phyloP scores from a whole-genome alignment of 768 basidiomycete genomes.

The Boletus vermiculosoides region DNA sequence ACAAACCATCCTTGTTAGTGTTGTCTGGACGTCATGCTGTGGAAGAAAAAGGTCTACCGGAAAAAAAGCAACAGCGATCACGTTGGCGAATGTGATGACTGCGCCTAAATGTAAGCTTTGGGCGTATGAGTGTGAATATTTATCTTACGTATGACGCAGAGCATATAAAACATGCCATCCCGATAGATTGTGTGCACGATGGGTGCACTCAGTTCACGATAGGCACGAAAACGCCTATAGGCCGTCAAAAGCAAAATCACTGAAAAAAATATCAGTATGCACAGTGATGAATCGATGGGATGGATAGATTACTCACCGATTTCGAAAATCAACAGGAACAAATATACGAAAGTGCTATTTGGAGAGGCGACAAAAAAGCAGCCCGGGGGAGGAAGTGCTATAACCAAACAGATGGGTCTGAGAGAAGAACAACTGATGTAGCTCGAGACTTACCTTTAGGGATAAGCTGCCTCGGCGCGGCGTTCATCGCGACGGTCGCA shows the following conservation, averaged over 20 bases:
- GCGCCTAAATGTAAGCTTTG: not conserved
- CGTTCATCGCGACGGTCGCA: conserved; percentile 2
- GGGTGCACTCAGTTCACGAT: not conserved
- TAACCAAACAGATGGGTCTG: not conserved
- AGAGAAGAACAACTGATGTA: not conserved
- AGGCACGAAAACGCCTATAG: conserved; percentile 6
- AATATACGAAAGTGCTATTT: conserved; percentile 6
- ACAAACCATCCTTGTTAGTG: not conserved
- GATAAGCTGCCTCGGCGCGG: conserved; percentile 6
- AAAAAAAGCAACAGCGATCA: conserved; percentile 4
- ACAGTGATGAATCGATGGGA: not conserved
- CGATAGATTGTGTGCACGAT: conserved; percentile 12
- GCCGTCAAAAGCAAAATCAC: conserved; percentile 9
- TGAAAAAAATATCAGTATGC: not conserved
- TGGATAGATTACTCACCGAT: not conserved
- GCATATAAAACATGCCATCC: conserved; percentile 18
- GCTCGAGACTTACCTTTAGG: not conserved
- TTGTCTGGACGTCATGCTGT: not conserved
- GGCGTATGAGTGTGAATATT: not conserved
- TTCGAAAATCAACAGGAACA: conserved; percentile 12
- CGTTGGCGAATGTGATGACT: conserved; percentile 20
- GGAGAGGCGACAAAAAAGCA: not conserved
- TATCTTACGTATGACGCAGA: conserved; percentile 17
- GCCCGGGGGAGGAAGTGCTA: not conserved
- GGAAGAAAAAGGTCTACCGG: not conserved